Evolutionary conservation across 768 basidiomycete species (phyloP), one percentile per base, ranked within the genome.

Genomic region (Panellus pusillus): DNA sequence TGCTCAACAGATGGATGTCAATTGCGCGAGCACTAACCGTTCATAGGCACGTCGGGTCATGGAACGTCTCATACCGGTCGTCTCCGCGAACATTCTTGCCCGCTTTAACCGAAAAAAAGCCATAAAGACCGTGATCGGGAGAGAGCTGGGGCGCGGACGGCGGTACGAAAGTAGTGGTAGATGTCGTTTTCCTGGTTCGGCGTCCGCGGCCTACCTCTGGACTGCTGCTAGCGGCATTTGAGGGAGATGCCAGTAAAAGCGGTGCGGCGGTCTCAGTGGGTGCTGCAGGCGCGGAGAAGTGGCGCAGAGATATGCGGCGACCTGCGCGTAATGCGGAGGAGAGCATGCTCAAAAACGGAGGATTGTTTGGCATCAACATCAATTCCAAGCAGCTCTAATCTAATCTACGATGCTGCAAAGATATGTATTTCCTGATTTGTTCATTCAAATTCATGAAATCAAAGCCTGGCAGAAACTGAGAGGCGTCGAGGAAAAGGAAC

Each of bases 81-180:
- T 74, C 74, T 6, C 81, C 86, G 12, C 52, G 57, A 2, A 74
- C 62, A 32, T 79, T 69, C 32, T 70, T 72, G 43, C 66, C 74
- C 18, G 76, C 70, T 63, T 79, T 82, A 61, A 72, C 76, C 54
- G 88, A 77, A 70, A 92, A 93, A 66, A 93, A 92, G 0, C 75
- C 83, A 62, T 80, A 91, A 7, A 93, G 78, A 1, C 90, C 91
- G 66, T 93, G 90, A 55, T 86, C 78, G 18, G 83, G 78, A 24
- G 53, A 55, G 2, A 61, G 48, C 20, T 54, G 52, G 11, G 49
- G 36, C 24, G 45, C 32, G 2, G 48, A 39, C 4, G 50, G 48
- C 15, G 57, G 40, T n/a, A 50, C 15, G 27, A 55, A 58, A 32
- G 46, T 18, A 44, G 56, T 37, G 3, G 11, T 17, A 9, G 29